Base-by-base conservation (phyloP, 192 early-diverging fungal species). In the Endogone sp. region DNA sequence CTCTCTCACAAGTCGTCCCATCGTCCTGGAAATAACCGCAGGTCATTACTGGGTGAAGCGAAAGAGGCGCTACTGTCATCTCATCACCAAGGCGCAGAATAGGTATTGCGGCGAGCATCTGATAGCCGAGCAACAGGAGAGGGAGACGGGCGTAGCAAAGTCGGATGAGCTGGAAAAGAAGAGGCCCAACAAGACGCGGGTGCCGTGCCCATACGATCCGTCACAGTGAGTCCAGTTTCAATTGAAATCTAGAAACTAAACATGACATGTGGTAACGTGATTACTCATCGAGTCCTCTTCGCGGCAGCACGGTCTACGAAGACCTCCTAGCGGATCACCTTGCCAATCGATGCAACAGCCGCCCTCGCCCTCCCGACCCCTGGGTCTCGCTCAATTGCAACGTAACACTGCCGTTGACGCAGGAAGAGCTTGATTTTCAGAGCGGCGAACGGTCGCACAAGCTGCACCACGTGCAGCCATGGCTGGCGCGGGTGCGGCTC, bases 31-130 rank as follows among this genome's bases (percentile, higher is more conserved):
- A 67, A 26, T 58, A 27, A 64, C 20, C 29, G 27, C 20, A 70
- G 77, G 88, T 66, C 86, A 86, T 37, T 85, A 76, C 67, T 84
- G 81, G 60, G 80, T 90, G 4, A 71, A 74, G 2, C 72, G 78
- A 31, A 91, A 91, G 63, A 75, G 78, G 44, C 79, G 86, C 55
- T 93, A 88, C 71, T 93, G 92, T 58, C 73, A 81, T 27, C 65
- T 93, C 55, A 75, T 70, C 22, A 70, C 87, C n/a, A 86, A 82
- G 64, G 67, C 66, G 4, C 78, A 71, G 0, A 78, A 75, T 63
- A 81, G 81, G 32, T 92, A 82, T 68, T 93, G 92, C 67, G 89
- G 90, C 20, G 90, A 93, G 65, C 92, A 93, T 71, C 76, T 85
- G 26, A 78, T 71, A 29, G 63, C 73, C 9, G 80, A 79, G 13